These are phyloP conservation scores for Byssochlamys sp. DNA, from an alignment of 2,329 filamentous ascomycete genomes.

Conservation along the genomic window DNA sequence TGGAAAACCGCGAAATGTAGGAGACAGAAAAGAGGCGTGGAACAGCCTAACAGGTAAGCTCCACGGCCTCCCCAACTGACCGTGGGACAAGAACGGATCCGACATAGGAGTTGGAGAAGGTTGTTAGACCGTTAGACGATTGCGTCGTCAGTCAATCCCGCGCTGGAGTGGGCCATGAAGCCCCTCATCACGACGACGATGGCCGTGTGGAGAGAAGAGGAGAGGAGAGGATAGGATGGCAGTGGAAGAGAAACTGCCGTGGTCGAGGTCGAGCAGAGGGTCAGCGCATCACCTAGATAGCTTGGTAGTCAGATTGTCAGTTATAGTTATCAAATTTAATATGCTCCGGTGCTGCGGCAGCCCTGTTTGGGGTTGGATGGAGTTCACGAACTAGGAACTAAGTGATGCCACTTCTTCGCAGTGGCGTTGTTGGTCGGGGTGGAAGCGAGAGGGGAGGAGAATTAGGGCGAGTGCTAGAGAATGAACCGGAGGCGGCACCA, in stretches of 20 bases:
- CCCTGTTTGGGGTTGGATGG: too few relatives aligned
- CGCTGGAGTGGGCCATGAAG: not conserved
- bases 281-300: too few relatives aligned
- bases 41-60: too few relatives aligned
- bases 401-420: too few relatives aligned
- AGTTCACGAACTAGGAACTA: too few relatives aligned
- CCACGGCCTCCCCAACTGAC: not conserved
- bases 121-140: not conserved
- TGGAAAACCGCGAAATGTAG: not conserved
- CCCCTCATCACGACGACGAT: not conserved
- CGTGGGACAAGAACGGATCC: not conserved
- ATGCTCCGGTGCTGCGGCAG: not conserved
- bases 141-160: not conserved
- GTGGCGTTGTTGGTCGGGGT: slow-evolving; percentile 17
- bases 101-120: not conserved
- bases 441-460: slow-evolving; percentile 22
- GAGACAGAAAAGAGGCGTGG: not conserved
- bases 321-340: not conserved
- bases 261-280: too few relatives aligned
- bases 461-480: slow-evolving; percentile 26
- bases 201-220: not conserved
- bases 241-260: not conserved
- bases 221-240: not conserved
- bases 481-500: slow-evolving; percentile 18
- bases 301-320: not conserved